Conservation (phyloP, 345 rosid genomes). For the Odontarrhena argentea region DNA sequence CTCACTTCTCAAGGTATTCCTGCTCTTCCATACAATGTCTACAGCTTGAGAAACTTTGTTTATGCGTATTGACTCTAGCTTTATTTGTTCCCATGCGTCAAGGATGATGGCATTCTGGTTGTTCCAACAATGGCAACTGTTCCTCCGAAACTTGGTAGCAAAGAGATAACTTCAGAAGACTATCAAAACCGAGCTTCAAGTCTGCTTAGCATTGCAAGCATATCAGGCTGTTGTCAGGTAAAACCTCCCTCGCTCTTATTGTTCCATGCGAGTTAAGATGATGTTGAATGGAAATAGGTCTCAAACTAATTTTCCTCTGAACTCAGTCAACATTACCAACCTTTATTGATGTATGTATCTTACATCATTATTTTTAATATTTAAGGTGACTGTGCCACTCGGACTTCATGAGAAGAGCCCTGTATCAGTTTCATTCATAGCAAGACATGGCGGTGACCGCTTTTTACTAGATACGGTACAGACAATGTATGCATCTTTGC, state of each 20-base stretch:
- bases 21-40: background rate
- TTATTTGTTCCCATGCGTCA: constrained; percentile 17
- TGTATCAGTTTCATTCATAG: constrained; percentile 79
- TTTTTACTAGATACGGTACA: constrained; percentile 78
- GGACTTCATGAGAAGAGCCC: constrained; percentile 75
- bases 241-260: constrained; percentile 31
- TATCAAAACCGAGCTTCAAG: constrained; percentile 58
- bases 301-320: background rate
- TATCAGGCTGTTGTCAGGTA: constrained; percentile 99
- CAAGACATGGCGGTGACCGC: constrained; percentile 83
- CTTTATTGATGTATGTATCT: background rate
- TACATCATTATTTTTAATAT: constrained; percentile 27
- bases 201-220: constrained; percentile 84
- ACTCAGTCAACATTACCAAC: constrained; percentile 13
- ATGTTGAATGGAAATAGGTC: constrained; percentile 5
- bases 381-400: constrained; percentile 74
- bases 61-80: constrained; percentile 21
- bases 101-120: constrained; percentile 94
- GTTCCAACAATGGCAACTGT: constrained; percentile 74
- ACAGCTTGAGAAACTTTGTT: constrained; percentile 17
- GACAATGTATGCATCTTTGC: constrained; percentile 65
- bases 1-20: constrained; percentile 80
- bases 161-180: constrained; percentile 72
- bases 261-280: constrained; percentile 17
- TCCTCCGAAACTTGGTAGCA: constrained; percentile 88